These are phyloP conservation scores for Torrubiella hemipterigena DNA, from an alignment of 2,329 filamentous ascomycete species.

Conservation along the genomic window DNA sequence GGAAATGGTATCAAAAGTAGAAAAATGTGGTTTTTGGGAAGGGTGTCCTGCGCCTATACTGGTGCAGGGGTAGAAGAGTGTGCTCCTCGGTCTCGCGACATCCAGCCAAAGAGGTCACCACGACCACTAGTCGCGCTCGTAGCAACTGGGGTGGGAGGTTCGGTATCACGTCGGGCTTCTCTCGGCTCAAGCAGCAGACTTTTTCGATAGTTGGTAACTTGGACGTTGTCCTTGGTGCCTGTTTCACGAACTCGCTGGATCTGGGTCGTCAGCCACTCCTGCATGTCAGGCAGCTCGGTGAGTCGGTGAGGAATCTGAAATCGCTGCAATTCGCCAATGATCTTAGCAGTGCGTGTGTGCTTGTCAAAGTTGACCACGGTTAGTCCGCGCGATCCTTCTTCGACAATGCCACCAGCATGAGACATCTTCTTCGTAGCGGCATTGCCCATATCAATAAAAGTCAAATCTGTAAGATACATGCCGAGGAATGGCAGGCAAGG, in stretches of 20 bases:
- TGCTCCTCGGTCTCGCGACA: conserved; percentile 32
- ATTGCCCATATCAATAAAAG: conserved; percentile 92
- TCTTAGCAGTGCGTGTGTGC: conserved; percentile 85
- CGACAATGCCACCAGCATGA: conserved; percentile 32
- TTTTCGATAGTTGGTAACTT: conserved; percentile 62
- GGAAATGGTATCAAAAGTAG: conserved; percentile 8
- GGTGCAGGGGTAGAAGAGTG: conserved; percentile 14
- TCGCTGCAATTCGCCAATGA: conserved; percentile 88
- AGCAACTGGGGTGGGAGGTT: conserved; percentile 18
- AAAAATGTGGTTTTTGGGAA: conserved; percentile 8
- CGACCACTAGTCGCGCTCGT: conserved; percentile 17
- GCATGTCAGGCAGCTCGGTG: conserved; percentile 71
- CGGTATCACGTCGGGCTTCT: conserved; percentile 29
- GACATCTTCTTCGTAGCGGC: conserved; percentile 66
- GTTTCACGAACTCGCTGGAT: conserved; percentile 63
- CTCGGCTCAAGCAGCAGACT: conserved; percentile 74
- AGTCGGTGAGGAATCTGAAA: conserved; percentile 92
- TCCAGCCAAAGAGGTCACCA: conserved; percentile 37
- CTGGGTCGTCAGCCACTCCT: conserved; percentile 83
- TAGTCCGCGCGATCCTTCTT: conserved; percentile 54
- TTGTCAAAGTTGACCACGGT: conserved; percentile 97
- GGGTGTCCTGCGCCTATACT: too few species aligned
- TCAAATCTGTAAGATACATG: conserved; percentile 89
- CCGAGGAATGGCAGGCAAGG: conserved; percentile 93
- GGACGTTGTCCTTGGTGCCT: conserved; percentile 41